These are phyloP conservation scores for Oenanthe javanica DNA, from an alignment of 140 eudicot species.

Conservation along the genomic window DNA sequence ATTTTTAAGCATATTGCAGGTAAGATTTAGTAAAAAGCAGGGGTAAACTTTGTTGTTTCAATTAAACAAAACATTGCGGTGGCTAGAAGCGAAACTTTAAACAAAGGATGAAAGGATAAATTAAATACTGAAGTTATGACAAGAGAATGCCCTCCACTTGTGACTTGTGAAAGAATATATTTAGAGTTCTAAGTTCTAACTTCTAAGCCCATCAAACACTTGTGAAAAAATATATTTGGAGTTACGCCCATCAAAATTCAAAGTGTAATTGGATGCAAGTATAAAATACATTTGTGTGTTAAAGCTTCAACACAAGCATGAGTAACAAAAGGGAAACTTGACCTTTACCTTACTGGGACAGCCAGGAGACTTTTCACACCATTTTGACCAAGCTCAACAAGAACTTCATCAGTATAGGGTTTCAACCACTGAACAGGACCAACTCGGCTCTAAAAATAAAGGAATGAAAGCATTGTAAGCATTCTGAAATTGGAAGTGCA, in stretches of 20 bases:
- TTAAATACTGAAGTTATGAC: neutral
- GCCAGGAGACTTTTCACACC: conserved; percentile 91
- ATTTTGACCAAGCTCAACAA: conserved; percentile 81
- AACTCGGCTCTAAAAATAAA: conserved; percentile 74
- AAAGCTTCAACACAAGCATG: neutral
- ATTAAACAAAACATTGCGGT: neutral
- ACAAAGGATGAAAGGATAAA: neutral
- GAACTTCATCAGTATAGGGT: conserved; percentile 94
- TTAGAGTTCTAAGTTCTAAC: too few relatives aligned
- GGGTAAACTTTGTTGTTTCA: neutral
- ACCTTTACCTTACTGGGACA: conserved; percentile 75
- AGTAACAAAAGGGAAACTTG: neutral
- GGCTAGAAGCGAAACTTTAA: neutral
- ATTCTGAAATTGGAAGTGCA: neutral
- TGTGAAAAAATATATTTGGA: too few relatives aligned
- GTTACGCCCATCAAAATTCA: neutral
- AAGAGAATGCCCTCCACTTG: neutral
- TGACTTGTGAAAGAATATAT: neutral
- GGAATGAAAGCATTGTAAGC: neutral
- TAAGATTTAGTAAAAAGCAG: neutral
- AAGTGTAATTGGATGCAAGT: neutral
- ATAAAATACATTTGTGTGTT: neutral
- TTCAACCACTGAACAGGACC: conserved; percentile 97
- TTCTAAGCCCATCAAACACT: neutral
- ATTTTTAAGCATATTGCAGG: neutral